Base-by-base conservation (phyloP, 1,284 basidiomycete genomes). In the Fistulinella staudtii region DNA sequence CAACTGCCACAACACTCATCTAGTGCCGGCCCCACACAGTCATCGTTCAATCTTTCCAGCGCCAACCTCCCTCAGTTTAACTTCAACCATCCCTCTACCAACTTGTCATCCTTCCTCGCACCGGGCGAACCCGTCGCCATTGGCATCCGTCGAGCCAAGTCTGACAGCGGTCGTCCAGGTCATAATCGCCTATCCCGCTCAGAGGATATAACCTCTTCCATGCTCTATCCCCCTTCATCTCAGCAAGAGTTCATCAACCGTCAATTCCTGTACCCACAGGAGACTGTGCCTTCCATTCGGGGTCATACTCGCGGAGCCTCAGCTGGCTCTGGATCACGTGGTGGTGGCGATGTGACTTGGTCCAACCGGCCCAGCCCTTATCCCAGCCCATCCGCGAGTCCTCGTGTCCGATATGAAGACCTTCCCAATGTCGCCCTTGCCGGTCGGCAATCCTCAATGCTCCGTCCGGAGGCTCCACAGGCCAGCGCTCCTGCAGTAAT, bases 251-350 rank as follows among this genome's bases (percentile, higher is more conserved):
- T 75, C 55, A 65, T 77, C 41, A 64, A 66, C 29, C 67, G 63
- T 25, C 73, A 74, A 42, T 76, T 59, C 60, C 60, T 76, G 36
- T 69, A 72, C 46, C 72, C 74, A 10, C 58, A 64, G 21, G 68
- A 74, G 42, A 47, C 60, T 14, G 53, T 69, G 15, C 64, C 68
- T n/a, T 55, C 66, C 41, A 71, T 74, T 49, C 65, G 69, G 8
- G 72, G 72, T 4, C 82, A 83, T 57, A 72, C 74, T 52, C 73
- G 80, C 11, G 74, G 80, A 33, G 72, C 78, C n/a, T 79, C 77
- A n/a, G n/a, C n/a, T n/a, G n/a, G n/a, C 2, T 77, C 75, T n/a
- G 78, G 78, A 17, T 74, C 76, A 13, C 71, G 79, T 31, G 61
- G 49, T 18, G 58, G 52, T 30, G 63, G 36, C 3, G 64, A 66